Evolutionary conservation across 129 eudicot genomes (phyloP), one percentile per base, ranked within the genome.

Genomic region (Scalesia atractyloides): DNA sequence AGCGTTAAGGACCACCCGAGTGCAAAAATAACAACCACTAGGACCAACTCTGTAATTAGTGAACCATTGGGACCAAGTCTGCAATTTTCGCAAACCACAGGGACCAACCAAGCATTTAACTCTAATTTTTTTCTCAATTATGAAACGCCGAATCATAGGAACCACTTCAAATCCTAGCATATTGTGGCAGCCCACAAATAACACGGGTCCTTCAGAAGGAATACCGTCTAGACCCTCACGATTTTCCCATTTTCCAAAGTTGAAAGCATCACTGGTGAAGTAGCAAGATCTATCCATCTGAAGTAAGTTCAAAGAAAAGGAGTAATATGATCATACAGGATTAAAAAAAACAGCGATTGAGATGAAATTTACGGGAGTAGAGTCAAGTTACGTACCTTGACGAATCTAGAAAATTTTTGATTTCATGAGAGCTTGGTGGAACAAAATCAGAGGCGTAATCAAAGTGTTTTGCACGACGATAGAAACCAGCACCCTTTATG

Each of bases 121-220:
- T n/a, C n/a, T n/a, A n/a, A n/a, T n/a, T n/a, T n/a, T n/a, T 63
- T 78, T 73, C 46, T 88, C 91, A 4, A 13, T 43, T 86, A 81
- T 64, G 51, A 88, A 84, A 5, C 80, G 80, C 19, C 74, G 26
- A 17, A 86, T 84, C 64, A 91, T 69, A 39, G 96, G 91, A 50
- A 64, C 64, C 61, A 86, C 33, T 73, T 91, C 97, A 43, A 91
- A 30, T 39, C 97, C 97, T 57, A 88, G 66, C 87, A 91, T 73
- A 89, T 84, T 91, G 79, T 91, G 97, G 63, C 86, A 82, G 6
- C 97, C 96, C 46, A 91, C 97, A 77, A 75, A 74, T 53, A 91
- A 48, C 22, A 91, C 96, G 2, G 97, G 97, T 19, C 97, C 97
- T 48, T 91, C 86, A 1, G 77, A 69, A 69, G 97, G 97, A 81